Percentiles rank a stretch among this genome's conserved stretches.
These are phyloP conservation scores for Colletotrichum liaoningense DNA, from an alignment of 2,329 filamentous ascomycete genomes.

Conservation along the genomic window DNA sequence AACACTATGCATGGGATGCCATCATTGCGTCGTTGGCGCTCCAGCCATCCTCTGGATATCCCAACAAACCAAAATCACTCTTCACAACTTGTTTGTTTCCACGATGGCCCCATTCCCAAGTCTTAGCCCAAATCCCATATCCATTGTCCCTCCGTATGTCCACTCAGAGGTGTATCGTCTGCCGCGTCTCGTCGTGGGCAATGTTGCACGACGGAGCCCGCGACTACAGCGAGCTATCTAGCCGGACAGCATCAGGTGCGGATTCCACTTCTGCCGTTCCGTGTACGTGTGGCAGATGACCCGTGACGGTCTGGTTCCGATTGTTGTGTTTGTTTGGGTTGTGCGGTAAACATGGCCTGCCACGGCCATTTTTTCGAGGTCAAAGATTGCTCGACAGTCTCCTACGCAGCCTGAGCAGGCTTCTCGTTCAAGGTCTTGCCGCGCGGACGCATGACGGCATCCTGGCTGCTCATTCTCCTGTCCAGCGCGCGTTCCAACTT, in stretches of 20 bases:
- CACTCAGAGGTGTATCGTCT: background rate
- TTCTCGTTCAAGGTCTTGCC: slow-evolving; percentile 52
- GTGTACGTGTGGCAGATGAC: background rate
- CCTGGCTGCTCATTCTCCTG: slow-evolving; percentile 87
- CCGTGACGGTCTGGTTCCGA: background rate
- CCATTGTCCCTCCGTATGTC: slow-evolving; percentile 4
- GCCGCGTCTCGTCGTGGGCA: background rate
- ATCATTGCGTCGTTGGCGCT: slow-evolving; percentile 24
- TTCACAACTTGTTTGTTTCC: slow-evolving; percentile 10
- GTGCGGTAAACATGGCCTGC: background rate
- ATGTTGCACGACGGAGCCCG: background rate
- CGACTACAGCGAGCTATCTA: background rate
- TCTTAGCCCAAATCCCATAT: background rate
- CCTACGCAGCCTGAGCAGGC: slow-evolving; percentile 34
- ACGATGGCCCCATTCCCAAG: background rate
- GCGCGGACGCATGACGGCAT: slow-evolving; percentile 81
- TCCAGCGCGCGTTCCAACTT: slow-evolving; percentile 91
- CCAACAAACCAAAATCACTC: slow-evolving; percentile 22
- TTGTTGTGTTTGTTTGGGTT: background rate
- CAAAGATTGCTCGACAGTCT: background rate
- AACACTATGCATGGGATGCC: slow-evolving; percentile 33
- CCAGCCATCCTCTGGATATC: slow-evolving; percentile 35
- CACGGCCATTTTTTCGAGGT: background rate
- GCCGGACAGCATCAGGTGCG: background rate
- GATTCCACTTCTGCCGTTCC: background rate